These are phyloP conservation scores for Solanum peruvianum DNA, from an alignment of 257 asterid species.

Conservation along the genomic window DNA sequence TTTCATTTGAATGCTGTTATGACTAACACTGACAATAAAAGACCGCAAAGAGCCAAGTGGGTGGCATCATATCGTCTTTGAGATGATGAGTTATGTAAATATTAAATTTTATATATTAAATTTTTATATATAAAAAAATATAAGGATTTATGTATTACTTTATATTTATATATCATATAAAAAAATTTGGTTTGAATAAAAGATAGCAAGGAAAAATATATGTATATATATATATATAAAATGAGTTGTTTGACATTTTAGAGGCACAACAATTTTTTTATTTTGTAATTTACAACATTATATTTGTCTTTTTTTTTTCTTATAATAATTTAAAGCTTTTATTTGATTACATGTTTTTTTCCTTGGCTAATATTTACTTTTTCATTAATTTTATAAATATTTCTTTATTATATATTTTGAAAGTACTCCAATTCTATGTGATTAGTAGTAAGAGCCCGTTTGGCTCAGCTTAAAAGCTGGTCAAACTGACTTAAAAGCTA, in stretches of 20 bases:
- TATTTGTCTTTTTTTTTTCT: neutral
- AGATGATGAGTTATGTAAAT: rapidly evolving
- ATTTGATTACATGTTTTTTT: neutral
- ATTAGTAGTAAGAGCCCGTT: neutral
- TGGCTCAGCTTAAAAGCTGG: too few relatives aligned
- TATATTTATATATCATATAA: too few relatives aligned
- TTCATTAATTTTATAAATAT: too few relatives aligned
- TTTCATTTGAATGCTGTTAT: neutral
- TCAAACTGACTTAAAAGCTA: too few relatives aligned
- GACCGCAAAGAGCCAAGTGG: neutral
- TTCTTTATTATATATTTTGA: too few relatives aligned
- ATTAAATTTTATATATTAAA: too few relatives aligned
- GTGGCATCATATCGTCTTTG: too few relatives aligned
- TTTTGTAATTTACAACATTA: neutral
- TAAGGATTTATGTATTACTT: too few relatives aligned
- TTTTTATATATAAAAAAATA: too few relatives aligned
- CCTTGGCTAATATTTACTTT: neutral
- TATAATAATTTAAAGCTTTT: too few relatives aligned
- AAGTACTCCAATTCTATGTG: neutral
- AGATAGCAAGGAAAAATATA: neutral
- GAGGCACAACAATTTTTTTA: neutral
- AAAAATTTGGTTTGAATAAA: neutral
- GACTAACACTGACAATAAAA: neutral
- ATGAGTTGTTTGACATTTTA: neutral
- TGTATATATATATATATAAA: neutral